Conservation (phyloP, 768 basidiomycete species). For the Lactarius sanguifluus region DNA sequence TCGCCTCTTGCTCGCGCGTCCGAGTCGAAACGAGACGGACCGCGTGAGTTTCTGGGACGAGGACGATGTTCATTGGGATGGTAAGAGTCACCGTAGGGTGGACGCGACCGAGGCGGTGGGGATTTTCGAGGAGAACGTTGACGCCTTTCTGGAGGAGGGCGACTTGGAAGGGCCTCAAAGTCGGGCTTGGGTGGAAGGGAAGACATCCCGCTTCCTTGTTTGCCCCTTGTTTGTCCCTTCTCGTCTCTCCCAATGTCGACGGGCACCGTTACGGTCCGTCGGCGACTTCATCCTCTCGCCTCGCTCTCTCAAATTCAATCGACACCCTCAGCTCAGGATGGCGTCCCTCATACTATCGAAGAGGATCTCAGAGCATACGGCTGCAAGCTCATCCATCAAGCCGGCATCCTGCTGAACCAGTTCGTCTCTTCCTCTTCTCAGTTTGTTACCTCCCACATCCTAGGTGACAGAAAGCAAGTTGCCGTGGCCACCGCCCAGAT, state of each 20-base stretch:
- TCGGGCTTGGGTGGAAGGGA: constrained; percentile 40
- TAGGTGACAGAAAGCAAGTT: constrained; percentile 78
- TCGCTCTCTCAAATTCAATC: constrained; percentile 73
- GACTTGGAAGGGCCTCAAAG: constrained; percentile 31
- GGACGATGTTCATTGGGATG: constrained; percentile 16
- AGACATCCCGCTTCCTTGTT: constrained; percentile 29
- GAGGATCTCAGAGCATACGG: constrained; percentile 88
- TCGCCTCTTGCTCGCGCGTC: constrained; percentile 22
- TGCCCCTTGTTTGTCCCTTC: constrained; percentile 29
- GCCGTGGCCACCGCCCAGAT: constrained; percentile 97
- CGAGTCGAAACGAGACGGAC: constrained; percentile 20
- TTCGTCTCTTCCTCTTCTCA: constrained; percentile 40
- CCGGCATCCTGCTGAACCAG: constrained; percentile 90
- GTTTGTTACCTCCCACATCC: constrained; percentile 15
- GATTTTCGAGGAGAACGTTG: constrained; percentile 30
- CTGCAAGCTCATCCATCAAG: constrained; percentile 93
- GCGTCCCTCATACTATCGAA: constrained; percentile 77
- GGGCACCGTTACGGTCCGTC: constrained; percentile 14
- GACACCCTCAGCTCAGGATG: constrained; percentile 81
- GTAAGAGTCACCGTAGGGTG: constrained; percentile 23
- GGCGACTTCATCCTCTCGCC: constrained; percentile 72
- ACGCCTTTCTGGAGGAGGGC: constrained; percentile 32
- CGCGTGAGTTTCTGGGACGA: constrained; percentile 20
- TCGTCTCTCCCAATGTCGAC: constrained; percentile 14
- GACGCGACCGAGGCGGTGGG: constrained; percentile 23